Evolutionary conservation across 192 early-diverging fungal genomes (phyloP).

Genomic region (Dimargaris xerosporica): DNA sequence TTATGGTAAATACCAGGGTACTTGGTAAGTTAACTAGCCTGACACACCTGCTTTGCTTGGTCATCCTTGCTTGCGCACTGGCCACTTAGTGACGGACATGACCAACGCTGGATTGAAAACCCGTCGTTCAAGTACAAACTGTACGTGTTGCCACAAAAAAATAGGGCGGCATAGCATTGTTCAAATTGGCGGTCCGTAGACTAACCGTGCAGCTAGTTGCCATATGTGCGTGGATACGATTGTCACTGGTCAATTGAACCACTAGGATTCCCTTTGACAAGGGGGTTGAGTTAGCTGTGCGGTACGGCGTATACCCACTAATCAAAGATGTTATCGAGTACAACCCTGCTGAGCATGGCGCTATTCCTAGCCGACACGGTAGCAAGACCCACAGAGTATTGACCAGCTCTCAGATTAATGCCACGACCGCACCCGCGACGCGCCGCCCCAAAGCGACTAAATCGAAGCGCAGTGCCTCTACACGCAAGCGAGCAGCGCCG

Average conservation of each 20-base stretch:
- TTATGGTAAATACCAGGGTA: constrained; percentile 97
- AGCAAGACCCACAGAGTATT: constrained; percentile 11
- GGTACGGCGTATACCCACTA: constrained; percentile 59
- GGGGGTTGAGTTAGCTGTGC: constrained; percentile 61
- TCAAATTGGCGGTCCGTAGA: too few species aligned
- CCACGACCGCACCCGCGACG: too few species aligned
- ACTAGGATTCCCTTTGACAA: constrained; percentile 74
- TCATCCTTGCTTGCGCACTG: too few species aligned
- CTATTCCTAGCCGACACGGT: constrained; percentile 12
- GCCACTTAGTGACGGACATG: too few species aligned
- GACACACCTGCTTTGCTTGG: neutral
- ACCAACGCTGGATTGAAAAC: too few species aligned
- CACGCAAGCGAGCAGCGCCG: neutral
- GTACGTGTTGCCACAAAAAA: too few species aligned
- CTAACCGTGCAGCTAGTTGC: too few species aligned
- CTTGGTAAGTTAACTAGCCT: constrained; percentile 25
- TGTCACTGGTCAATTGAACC: too few species aligned
- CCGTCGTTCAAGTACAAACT: too few species aligned
- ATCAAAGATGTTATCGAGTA: constrained; percentile 73
- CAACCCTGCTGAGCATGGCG: constrained; percentile 37
- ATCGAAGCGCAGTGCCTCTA: neutral
- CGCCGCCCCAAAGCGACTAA: too few species aligned
- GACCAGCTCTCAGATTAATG: neutral
- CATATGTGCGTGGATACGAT: too few species aligned
- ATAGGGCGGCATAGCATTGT: too few species aligned